Conservation (phyloP, 2,329 filamentous ascomycete species). For the Colletotrichum tanaceti region DNA sequence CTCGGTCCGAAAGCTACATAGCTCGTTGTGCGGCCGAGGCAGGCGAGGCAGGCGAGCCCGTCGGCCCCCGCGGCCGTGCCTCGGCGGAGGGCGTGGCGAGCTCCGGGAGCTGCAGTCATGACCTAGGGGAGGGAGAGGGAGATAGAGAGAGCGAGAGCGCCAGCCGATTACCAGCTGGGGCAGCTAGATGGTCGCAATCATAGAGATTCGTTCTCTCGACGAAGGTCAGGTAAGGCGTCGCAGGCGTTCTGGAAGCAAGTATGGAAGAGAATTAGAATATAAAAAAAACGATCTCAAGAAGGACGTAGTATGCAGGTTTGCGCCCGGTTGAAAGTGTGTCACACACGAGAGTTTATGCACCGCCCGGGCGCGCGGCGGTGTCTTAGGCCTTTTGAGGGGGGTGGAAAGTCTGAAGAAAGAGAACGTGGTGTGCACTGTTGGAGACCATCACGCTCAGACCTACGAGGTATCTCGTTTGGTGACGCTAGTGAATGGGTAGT, state of each 20-base stretch:
- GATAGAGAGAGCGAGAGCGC: constrained; percentile 10
- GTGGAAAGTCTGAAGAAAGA: constrained; percentile 5
- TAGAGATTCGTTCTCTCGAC: constrained; percentile 13
- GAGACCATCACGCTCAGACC: constrained; percentile 18
- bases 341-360: constrained; percentile 15
- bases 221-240: not conserved
- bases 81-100: constrained; percentile 32
- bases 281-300: not conserved
- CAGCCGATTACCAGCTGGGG: constrained; percentile 40
- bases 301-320: constrained; percentile 10
- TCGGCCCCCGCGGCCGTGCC: constrained; percentile 31
- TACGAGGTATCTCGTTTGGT: constrained; percentile 11
- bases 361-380: constrained; percentile 1
- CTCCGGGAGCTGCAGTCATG: constrained; percentile 39
- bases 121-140: not conserved
- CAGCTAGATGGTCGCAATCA: constrained; percentile 37
- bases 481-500: constrained; percentile 28
- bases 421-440: constrained; percentile 35
- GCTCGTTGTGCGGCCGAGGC: constrained; percentile 29
- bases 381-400: constrained; percentile 11
- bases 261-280: constrained; percentile 7
- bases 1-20: constrained; percentile 40
- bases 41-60: constrained; percentile 34
- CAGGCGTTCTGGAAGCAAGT: constrained; percentile 16
- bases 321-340: constrained; percentile 11